Conservation (phyloP, 768 basidiomycete genomes). For the Pleurotus salmoneostramineus region DNA sequence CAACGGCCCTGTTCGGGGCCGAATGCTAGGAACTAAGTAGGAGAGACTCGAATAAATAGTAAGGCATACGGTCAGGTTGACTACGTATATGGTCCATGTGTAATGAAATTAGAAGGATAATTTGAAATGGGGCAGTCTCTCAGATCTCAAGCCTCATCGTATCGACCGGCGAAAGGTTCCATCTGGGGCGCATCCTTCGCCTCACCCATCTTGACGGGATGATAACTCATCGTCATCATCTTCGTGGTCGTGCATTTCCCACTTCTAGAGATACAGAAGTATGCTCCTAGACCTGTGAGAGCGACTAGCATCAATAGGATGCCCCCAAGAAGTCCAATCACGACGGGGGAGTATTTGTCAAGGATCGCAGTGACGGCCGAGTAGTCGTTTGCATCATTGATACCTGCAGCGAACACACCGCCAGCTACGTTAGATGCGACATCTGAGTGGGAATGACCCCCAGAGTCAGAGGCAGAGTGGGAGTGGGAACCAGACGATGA, state of each 20-base stretch:
- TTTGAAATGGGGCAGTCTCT: too few species aligned
- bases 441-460: not conserved
- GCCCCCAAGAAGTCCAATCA: slow-evolving; percentile 10
- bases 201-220: slow-evolving; percentile 1
- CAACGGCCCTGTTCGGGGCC: too few species aligned
- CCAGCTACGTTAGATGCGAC: not conserved
- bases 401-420: not conserved
- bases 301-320: slow-evolving; percentile 5
- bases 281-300: slow-evolving; percentile 1
- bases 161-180: slow-evolving; percentile 3
- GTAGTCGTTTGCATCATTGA: not conserved
- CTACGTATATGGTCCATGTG: too few species aligned
- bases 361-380: not conserved
- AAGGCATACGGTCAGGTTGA: too few species aligned
- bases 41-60: too few species aligned
- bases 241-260: not conserved
- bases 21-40: too few species aligned
- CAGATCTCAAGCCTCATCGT: not conserved
- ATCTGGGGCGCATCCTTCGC: not conserved
- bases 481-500: not conserved
- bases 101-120: too few species aligned
- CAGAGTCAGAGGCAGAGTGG: not conserved
- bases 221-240: not conserved
- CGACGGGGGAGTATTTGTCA: slow-evolving; percentile 8
- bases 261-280: slow-evolving; percentile 5